Evolutionary conservation across 2,329 filamentous ascomycete species (phyloP).

Genomic region (Cladophialophora yegresii): DNA sequence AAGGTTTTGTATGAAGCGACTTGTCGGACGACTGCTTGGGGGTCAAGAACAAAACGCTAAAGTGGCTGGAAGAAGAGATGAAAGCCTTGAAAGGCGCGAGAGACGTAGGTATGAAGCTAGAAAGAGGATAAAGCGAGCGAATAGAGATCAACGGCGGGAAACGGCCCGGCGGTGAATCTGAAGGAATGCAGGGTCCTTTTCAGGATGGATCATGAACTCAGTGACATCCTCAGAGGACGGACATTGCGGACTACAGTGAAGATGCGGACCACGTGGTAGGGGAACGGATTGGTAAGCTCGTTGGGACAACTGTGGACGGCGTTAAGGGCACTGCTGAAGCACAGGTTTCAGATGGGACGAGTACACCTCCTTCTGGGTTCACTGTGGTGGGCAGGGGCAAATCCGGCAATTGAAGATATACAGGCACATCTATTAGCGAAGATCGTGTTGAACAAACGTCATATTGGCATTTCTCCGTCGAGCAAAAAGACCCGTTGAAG

Average conservation of each 20-base stretch:
- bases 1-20: conserved; percentile 3
- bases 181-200: not conserved
- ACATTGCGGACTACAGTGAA: conserved; percentile 9
- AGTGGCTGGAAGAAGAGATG: not conserved
- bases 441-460: not conserved
- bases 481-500: not conserved
- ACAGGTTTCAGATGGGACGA: not conserved
- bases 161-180: conserved; percentile 4
- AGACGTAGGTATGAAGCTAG: conserved; percentile 4
- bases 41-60: not conserved
- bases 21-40: not conserved
- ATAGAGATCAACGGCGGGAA: conserved; percentile 6
- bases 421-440: not conserved
- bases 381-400: not conserved
- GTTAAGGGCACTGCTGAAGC: not conserved
- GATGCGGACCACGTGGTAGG: conserved; percentile 5
- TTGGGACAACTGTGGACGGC: not conserved
- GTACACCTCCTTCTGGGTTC: not conserved
- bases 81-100: conserved; percentile 1
- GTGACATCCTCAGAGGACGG: not conserved
- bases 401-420: not conserved
- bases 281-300: conserved; percentile 12
- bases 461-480: not conserved
- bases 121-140: conserved; percentile 8
- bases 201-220: not conserved